Percentiles rank a stretch among this genome's conserved stretches.
phyloP scores from a whole-genome alignment of 2,329 filamentous ascomycete species.

The Incumbomyces lentus region DNA sequence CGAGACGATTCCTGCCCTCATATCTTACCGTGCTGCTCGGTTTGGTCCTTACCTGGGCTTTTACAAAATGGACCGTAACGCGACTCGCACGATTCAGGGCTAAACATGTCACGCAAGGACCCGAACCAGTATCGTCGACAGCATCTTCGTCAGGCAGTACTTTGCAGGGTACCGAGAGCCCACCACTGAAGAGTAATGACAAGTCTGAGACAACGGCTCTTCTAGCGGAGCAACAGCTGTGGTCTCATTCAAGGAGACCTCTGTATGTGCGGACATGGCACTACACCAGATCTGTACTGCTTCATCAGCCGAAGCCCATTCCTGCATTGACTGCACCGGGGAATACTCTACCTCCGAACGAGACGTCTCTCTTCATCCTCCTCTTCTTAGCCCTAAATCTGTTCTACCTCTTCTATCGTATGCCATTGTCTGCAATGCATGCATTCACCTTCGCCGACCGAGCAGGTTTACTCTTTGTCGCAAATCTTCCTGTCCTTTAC shows the following conservation, averaged over 20 bases:
- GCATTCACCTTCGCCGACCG: conserved; percentile 51
- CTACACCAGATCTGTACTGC: conserved; percentile 26
- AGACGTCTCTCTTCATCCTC: conserved; percentile 42
- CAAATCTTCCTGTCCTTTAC: conserved; percentile 46
- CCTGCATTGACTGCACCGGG: conserved; percentile 41
- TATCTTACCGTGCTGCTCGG: background rate
- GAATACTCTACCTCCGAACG: conserved; percentile 48
- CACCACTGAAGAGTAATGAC: conserved; percentile 11
- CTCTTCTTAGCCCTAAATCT: conserved; percentile 45
- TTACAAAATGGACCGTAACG: background rate
- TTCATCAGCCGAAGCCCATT: conserved; percentile 49
- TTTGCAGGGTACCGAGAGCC: conserved; percentile 12
- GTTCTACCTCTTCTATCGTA: conserved; percentile 48
- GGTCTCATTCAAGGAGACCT: background rate
- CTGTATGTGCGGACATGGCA: background rate
- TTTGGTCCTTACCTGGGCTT: background rate
- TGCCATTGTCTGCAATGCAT: conserved; percentile 38
- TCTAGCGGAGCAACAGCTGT: background rate
- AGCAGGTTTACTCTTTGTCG: conserved; percentile 43
- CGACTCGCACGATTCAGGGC: background rate
- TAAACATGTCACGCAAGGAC: background rate
- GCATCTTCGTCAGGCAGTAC: conserved; percentile 18
- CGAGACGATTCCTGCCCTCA: conserved; percentile 2
- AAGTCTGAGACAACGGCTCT: background rate
- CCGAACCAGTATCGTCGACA: background rate